Percentiles rank a stretch among this genome's conserved stretches.
Conservation (phyloP, 352 stramenopile genomes). For the Globisporangium parvum region DNA sequence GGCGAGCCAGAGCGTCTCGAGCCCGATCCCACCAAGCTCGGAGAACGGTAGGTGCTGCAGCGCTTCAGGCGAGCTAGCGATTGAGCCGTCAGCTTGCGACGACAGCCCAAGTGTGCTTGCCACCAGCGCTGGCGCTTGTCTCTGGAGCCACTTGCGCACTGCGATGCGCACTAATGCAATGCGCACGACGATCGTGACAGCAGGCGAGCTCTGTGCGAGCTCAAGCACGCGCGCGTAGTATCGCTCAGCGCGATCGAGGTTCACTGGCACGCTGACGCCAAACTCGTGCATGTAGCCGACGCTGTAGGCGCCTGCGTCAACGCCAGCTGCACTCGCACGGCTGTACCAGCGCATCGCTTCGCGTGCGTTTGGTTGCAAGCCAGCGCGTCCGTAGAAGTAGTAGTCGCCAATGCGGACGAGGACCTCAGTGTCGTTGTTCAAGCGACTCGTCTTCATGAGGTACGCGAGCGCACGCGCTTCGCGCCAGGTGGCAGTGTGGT, state of each 20-base stretch:
- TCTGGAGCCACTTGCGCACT: slow-evolving; percentile 26
- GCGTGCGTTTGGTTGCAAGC: slow-evolving; percentile 21
- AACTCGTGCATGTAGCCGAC: slow-evolving; percentile 73
- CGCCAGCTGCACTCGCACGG: slow-evolving; percentile 52
- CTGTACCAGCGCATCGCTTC: slow-evolving; percentile 65
- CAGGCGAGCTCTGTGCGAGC: slow-evolving; percentile 25
- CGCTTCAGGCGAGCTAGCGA: background rate
- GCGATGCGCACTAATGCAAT: slow-evolving; percentile 31
- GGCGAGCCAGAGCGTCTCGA: slow-evolving; percentile 4
- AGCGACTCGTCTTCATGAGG: slow-evolving; percentile 24
- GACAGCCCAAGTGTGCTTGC: slow-evolving; percentile 6
- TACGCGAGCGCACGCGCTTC: slow-evolving; percentile 35
- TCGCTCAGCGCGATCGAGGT: slow-evolving; percentile 41
- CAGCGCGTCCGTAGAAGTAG: slow-evolving; percentile 63
- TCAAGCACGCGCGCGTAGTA: slow-evolving; percentile 64
- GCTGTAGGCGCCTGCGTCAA: slow-evolving; percentile 58
- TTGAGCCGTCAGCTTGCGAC: background rate
- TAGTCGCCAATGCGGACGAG: slow-evolving; percentile 71
- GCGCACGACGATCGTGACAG: slow-evolving; percentile 27
- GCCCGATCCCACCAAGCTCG: slow-evolving; percentile 3
- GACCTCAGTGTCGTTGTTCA: slow-evolving; percentile 50
- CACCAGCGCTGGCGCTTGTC: slow-evolving; percentile 14
- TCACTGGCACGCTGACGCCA: slow-evolving; percentile 39
- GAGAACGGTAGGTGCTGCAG: slow-evolving; percentile 1
- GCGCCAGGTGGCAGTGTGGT: background rate